Percentiles rank a stretch among this genome's conserved stretches.
Evolutionary conservation across 805 yeast genomes (phyloP).

Genomic region (Kazachstania viticola): DNA sequence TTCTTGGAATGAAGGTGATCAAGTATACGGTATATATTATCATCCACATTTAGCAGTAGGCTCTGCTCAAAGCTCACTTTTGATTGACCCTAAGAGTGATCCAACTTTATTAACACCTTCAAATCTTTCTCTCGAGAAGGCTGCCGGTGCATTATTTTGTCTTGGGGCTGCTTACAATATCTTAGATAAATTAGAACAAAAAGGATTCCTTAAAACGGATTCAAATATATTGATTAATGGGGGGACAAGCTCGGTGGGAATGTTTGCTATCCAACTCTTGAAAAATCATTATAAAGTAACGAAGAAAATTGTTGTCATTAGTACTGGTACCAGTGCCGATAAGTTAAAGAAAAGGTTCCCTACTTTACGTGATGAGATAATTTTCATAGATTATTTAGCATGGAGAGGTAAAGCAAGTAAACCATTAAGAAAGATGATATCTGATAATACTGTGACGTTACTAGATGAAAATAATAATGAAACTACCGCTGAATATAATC

Average conservation of each 20-base stretch:
- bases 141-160: conserved; percentile 54
- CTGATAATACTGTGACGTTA: conserved; percentile 27
- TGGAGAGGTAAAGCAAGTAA: conserved; percentile 24
- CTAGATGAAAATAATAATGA: conserved; percentile 21
- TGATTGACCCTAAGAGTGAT: conserved; percentile 43
- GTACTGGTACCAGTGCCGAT: conserved; percentile 42
- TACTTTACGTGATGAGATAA: conserved; percentile 29
- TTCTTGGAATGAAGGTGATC: conserved; percentile 43
- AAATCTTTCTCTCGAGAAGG: conserved; percentile 37
- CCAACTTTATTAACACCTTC: conserved; percentile 36
- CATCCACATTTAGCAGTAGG: conserved; percentile 45
- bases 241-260: conserved; percentile 68
- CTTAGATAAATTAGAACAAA: conserved; percentile 23
- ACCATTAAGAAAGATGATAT: conserved; percentile 23
- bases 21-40: conserved; percentile 50
- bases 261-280: conserved; percentile 47
- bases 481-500: conserved; percentile 18
- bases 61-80: conserved; percentile 43
- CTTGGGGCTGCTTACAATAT: conserved; percentile 50
- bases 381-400: conserved; percentile 25
- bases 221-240: conserved; percentile 58
- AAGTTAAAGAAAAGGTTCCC: conserved; percentile 32
- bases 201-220: conserved; percentile 25
- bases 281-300: conserved; percentile 38
- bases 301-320: conserved; percentile 42